phyloP scores from a whole-genome alignment of 257 asterid genomes.

The Nicotiana obtusifolia region DNA sequence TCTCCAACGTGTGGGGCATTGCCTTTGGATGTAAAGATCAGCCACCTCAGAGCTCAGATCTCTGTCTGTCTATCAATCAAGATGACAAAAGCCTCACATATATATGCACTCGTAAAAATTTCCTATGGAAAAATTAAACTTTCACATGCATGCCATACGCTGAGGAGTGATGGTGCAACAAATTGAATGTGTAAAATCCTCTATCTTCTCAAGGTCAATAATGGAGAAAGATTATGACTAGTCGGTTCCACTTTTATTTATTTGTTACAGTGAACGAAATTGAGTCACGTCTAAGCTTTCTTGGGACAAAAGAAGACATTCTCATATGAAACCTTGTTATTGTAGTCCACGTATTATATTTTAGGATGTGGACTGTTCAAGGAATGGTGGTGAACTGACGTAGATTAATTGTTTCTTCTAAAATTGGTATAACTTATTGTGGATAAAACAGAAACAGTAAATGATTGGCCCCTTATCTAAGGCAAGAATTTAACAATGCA shows the following conservation, averaged over 20 bases:
- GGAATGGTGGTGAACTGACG: not conserved
- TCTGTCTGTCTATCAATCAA: not conserved
- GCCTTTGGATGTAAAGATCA: not conserved
- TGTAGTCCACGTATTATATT: not conserved
- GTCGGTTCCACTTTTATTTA: not conserved
- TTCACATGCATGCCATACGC: not conserved
- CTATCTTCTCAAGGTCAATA: not conserved
- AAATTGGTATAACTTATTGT: not conserved
- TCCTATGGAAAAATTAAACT: not conserved
- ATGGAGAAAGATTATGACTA: not conserved
- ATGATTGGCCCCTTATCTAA: not conserved
- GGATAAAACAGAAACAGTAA: not conserved
- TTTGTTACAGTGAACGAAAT: not conserved
- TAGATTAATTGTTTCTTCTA: not conserved
- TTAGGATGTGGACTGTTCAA: not conserved
- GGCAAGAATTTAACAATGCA: not conserved
- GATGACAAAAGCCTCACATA: not conserved
- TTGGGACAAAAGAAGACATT: not conserved
- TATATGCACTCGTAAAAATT: not conserved
- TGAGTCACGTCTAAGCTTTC: conserved; percentile 9
- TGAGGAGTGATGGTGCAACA: not conserved
- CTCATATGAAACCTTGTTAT: not conserved
- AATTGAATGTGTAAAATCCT: not conserved
- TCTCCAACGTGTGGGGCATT: not conserved
- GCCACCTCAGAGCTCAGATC: too few species aligned